Evolutionary conservation across 495 filamentous ascomycete genomes (phyloP).

Genomic region (Penicillium samsonianum): DNA sequence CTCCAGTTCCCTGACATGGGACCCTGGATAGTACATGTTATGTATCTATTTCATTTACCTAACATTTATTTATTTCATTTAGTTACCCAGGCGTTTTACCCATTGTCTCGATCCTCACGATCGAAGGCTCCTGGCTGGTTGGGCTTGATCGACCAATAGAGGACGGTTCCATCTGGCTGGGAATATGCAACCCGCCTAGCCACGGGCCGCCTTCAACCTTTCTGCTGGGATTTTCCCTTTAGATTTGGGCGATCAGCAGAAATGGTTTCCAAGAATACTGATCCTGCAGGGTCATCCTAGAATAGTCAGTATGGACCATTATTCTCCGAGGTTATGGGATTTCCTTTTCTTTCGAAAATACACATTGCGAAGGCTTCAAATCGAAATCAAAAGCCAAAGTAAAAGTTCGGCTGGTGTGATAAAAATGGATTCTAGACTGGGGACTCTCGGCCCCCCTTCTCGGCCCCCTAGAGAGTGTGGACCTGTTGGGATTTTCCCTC

Average conservation of each 20-base stretch:
- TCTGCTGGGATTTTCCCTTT: conserved; percentile 15
- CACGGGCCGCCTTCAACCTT: conserved; percentile 21
- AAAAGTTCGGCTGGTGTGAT: neutral
- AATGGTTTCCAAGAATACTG: neutral
- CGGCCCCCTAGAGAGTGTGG: conserved; percentile 24
- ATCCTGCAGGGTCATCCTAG: conserved; percentile 2
- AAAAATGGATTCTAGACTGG: neutral
- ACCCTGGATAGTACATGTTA: neutral
- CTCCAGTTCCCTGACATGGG: neutral
- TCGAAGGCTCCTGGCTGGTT: neutral
- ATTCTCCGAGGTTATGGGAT: neutral
- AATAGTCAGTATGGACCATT: neutral
- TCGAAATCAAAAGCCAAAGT: neutral
- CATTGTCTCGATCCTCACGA: conserved; percentile 2
- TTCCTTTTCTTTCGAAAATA: neutral
- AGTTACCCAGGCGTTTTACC: no score
- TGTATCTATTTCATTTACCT: neutral
- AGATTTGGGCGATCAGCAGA: neutral
- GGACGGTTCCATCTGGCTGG: conserved; percentile 20
- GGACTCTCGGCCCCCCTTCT: no score
- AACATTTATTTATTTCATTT: neutral
- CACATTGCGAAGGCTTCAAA: no score
- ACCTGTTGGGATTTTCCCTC: conserved; percentile 16
- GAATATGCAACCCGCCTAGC: conserved; percentile 26
- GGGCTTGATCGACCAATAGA: conserved; percentile 23